phyloP scores from a whole-genome alignment of 1,139 yeast species.

The Yamadazyma buinensis region DNA sequence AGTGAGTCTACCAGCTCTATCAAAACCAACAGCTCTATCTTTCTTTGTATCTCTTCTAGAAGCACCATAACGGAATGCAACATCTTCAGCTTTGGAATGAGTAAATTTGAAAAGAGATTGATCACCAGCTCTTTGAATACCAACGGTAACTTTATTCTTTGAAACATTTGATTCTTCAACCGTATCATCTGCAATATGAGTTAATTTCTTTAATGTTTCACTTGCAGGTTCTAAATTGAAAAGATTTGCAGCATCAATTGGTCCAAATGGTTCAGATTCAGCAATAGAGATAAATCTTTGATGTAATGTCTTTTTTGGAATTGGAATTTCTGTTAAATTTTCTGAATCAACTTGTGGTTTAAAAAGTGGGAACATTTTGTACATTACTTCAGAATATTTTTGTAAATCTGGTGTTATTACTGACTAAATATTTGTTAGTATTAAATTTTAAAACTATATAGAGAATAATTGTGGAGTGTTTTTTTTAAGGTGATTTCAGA shows the following conservation, averaged over 20 bases:
- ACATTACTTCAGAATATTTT: constrained; percentile 58
- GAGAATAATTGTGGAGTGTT: too few relatives aligned
- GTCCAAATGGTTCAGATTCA: constrained; percentile 96
- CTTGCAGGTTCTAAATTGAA: constrained; percentile 84
- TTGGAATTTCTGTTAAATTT: constrained; percentile 89
- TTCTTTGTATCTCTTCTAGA: constrained; percentile 85
- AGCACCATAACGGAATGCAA: constrained; percentile 91
- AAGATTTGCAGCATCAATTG: constrained; percentile 89
- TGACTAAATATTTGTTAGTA: constrained; percentile 31
- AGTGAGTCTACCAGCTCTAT: constrained; percentile 54
- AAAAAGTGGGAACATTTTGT: constrained; percentile 79
- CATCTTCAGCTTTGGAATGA: constrained; percentile 72
- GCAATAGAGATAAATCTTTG: constrained; percentile 87
- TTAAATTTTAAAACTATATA: too few relatives aligned
- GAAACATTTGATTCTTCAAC: constrained; percentile 18
- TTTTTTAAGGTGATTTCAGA: too few relatives aligned
- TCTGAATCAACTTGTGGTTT: constrained; percentile 47
- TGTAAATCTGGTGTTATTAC: constrained; percentile 48
- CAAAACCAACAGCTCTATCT: constrained; percentile 75
- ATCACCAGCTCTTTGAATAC: constrained; percentile 53
- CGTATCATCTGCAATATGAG: constrained; percentile 46
- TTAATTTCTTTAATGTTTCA: constrained; percentile 62
- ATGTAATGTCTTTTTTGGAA: constrained; percentile 77
- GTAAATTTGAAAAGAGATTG: constrained; percentile 69
- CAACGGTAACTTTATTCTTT: constrained; percentile 39